phyloP scores from a whole-genome alignment of 768 basidiomycete species.

The Candolleomyces aberdarensis region DNA sequence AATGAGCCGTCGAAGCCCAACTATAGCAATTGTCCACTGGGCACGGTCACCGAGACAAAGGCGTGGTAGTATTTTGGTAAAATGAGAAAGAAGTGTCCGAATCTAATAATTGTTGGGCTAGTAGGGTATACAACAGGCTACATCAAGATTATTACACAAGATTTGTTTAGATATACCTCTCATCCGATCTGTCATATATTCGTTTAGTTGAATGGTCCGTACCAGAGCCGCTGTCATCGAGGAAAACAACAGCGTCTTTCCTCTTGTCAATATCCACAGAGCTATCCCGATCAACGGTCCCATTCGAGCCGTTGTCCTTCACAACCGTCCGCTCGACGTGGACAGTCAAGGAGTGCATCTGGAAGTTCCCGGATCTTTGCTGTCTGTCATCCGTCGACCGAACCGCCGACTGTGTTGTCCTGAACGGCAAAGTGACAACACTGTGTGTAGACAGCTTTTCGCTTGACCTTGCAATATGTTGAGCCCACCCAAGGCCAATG shows the following conservation, averaged over 20 bases:
- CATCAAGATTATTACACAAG: too few species aligned
- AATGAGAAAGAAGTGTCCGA: too few species aligned
- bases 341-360: not conserved
- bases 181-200: not conserved
- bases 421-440: not conserved
- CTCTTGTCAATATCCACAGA: not conserved
- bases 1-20: too few species aligned
- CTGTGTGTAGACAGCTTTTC: not conserved
- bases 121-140: too few species aligned
- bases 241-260: not conserved
- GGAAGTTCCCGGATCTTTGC: not conserved
- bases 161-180: not conserved
- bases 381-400: not conserved
- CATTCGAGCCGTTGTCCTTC: not conserved
- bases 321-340: constrained; percentile 4
- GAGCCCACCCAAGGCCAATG: constrained; percentile 13
- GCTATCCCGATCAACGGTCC: not conserved
- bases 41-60: too few species aligned
- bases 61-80: too few species aligned
- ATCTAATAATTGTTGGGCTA: too few species aligned
- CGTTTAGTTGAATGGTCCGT: not conserved
- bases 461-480: not conserved
- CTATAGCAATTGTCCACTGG: too few species aligned
- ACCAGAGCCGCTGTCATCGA: not conserved
- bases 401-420: not conserved